Base-by-base conservation (phyloP, 139 green algal genomes). In the Chlamydomonas asymmetrica region DNA sequence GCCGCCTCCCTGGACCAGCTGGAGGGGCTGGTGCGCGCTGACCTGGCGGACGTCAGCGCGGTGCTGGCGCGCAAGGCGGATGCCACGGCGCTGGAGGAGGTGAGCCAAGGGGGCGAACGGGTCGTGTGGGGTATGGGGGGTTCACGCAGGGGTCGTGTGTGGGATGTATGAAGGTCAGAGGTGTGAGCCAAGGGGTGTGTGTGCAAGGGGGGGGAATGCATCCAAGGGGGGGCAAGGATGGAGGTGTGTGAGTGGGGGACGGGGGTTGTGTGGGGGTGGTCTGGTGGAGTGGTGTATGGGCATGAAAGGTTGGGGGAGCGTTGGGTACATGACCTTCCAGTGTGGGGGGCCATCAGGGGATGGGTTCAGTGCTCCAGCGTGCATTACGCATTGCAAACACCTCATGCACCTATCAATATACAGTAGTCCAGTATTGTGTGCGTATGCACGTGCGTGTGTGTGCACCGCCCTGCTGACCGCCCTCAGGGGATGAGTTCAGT, bases 1-100 rank as follows among this genome's bases (percentile, higher is more conserved):
- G 41, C 73, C 9, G 50, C 66, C 20, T n/a, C 61, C 64, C 59
- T 85, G 68, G 75, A 80, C 31, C 65, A 74, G 74, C 29, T 23
- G 20, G 60, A 76, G 62, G 27, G 34, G 29, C 64, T 57, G 7
- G 5, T 77, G 67, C 50, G 75, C 18, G 43, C 66, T 37, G 52
- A 73, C 37, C 49, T 74, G 52, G 64, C 73, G 50, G 73, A 73
- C 60, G 4, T 72, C 48, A 39, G 52, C 23, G 67, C 40, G 38
- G 27, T 60, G 48, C 29, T 45, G 35, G 75, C 49, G 59, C 41
- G 60, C 25, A 76, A 76, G 75, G 60, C 67, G 49, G 75, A 77
- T 31, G 35, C 5, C 10, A 45, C 45, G 37, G 48, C 35, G 45
- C 29, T 75, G 67, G 62, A 82, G 35, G 67, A 76, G 75, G 67